These are phyloP conservation scores for Orbilia brochopaga DNA, from an alignment of 2,329 filamentous ascomycete genomes.

Conservation along the genomic window DNA sequence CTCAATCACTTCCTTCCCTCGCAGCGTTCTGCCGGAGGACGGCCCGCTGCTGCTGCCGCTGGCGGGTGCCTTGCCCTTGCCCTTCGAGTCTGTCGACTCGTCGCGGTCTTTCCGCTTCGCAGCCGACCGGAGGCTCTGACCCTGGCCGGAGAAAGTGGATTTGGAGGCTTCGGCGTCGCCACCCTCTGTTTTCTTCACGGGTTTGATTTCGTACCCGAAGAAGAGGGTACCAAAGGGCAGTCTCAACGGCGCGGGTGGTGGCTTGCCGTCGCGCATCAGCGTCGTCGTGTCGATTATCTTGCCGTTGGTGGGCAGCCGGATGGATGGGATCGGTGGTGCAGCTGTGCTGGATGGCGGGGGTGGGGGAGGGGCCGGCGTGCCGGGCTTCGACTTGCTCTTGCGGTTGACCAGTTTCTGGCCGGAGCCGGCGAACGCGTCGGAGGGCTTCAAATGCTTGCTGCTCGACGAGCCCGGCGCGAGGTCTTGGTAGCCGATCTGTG, in stretches of 20 bases:
- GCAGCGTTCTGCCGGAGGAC: constrained; percentile 31
- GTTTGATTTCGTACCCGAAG: constrained; percentile 93
- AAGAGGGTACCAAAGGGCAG: constrained; percentile 89
- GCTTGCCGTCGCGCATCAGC: constrained; percentile 56
- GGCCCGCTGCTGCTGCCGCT: constrained; percentile 8
- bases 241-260: constrained; percentile 77
- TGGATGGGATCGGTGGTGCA: constrained; percentile 58
- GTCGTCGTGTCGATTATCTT: constrained; percentile 53
- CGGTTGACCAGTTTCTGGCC: constrained; percentile 84
- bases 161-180: constrained; percentile 5
- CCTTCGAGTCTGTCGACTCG: constrained; percentile 39
- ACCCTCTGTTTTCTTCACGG: constrained; percentile 70
- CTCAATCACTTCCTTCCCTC: constrained; percentile 41
- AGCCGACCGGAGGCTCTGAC: constrained; percentile 28
- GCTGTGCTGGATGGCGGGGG: constrained; percentile 58
- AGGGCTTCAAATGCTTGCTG: constrained; percentile 50
- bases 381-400: constrained; percentile 75
- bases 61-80: constrained; percentile 41
- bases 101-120: constrained; percentile 39
- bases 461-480: constrained; percentile 80
- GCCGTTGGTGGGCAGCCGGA: constrained; percentile 52
- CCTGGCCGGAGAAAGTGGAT: constrained; percentile 38
- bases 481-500: constrained; percentile 93
- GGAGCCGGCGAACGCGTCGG: constrained; percentile 70
- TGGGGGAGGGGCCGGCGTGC: constrained; percentile 64